Conservation (phyloP, 1,284 basidiomycete genomes). For the Ceratobasidium papillatum region DNA sequence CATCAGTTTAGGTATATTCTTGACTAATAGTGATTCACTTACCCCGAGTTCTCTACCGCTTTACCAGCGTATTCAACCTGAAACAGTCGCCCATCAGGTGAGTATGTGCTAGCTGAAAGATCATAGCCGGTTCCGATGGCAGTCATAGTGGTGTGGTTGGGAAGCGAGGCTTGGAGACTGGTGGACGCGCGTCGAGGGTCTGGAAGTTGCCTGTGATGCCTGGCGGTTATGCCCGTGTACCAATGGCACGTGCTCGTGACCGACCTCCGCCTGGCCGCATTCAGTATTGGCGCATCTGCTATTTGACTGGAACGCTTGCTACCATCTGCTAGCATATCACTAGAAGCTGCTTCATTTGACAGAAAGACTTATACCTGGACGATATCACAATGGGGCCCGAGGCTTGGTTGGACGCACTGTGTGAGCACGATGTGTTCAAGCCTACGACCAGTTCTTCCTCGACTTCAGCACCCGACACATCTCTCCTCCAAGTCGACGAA, state of each 20-base stretch:
- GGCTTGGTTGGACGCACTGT: conserved; percentile 39
- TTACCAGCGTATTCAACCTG: conserved; percentile 99
- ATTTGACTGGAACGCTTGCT: background rate
- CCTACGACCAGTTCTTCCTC: conserved; percentile 27
- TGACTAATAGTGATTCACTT: conserved; percentile 45
- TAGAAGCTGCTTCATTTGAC: background rate
- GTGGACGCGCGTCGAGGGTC: conserved; percentile 42
- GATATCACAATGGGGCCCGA: conserved; percentile 17
- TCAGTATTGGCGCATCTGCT: background rate
- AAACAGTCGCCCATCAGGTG: conserved; percentile 97
- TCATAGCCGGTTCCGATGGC: conserved; percentile 99
- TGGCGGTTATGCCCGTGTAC: conserved; percentile 35
- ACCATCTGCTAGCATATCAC: background rate
- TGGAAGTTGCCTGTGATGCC: conserved; percentile 27
- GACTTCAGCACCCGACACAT: conserved; percentile 9
- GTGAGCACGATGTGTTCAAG: conserved; percentile 39
- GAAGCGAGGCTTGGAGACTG: background rate
- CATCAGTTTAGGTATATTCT: background rate
- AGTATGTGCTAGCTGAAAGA: conserved; percentile 97
- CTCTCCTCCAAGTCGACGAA: conserved; percentile 29
- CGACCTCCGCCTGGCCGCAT: background rate
- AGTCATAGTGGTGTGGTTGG: conserved; percentile 69
- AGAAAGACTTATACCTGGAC: background rate
- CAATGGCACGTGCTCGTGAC: conserved; percentile 23
- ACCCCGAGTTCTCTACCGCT: conserved; percentile 98